Evolutionary conservation across 1,139 yeast species (phyloP), one percentile per base, ranked within the genome.

Genomic region (Saccharomyces uvarum): DNA sequence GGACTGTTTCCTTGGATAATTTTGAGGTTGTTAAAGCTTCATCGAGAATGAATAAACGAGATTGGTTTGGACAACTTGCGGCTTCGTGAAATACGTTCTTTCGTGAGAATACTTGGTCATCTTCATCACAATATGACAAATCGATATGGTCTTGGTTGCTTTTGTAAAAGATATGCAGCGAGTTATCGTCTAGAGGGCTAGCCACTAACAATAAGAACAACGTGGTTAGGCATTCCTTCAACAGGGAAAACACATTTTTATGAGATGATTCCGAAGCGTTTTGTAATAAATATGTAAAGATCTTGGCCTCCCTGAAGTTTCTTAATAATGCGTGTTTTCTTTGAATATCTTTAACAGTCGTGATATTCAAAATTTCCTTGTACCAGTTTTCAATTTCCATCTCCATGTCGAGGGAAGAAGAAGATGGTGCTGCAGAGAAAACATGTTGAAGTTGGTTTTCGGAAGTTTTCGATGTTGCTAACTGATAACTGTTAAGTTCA

Each of bases 31-130:
- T 38, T 6, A 66, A 48, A 2, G 69, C 65, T 50, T 64, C 65
- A 26, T 59, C 53, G 21, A 74, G 57, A 21, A 74, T 67, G 53
- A 73, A 73, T 1, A 60, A 57, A 57, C 77, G 67, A n/a, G 66
- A 64, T n/a, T 68, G 70, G 24, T 56, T 49, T 2, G 57, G 57
- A 51, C 74, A 73, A 41, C 71, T 70, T 31, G 75, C 71, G 1
- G 75, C 73, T 53, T 73, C 75, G 57, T 74, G 77, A 13, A 73
- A 63, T 8, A 74, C 63, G 51, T 71, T 73, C 59, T 74, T 66
- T 50, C 68, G 69, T 0, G 75, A 70, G 42, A 72, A 63, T 1
- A 68, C 63, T 38, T 64, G 63, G 32, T 67, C 70, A 52, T 63
- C 68, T 38, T 64, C 65, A 51, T 69, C 72, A 49, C 63, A 59